Base-by-base conservation (phyloP, 371 early-diverging fungal species). In the Umbelopsis sp. region DNA sequence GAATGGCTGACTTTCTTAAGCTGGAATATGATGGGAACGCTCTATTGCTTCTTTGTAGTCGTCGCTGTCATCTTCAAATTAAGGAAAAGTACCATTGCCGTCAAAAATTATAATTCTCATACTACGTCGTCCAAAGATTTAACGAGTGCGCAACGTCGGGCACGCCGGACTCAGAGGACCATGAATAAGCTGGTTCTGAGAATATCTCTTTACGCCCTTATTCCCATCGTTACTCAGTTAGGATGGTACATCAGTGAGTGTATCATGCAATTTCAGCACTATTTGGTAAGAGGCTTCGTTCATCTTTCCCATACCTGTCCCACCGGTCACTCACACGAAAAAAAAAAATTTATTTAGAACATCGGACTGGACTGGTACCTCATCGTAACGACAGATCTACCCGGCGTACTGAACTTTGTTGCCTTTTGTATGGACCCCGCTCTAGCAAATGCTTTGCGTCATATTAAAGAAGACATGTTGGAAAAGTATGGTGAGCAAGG, bases 1-100 rank as follows among this genome's bases (percentile, higher is more conserved):
- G 69, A 69, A 20, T 69, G 69, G 69, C 8, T 48, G 29, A 69
- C 65, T 22, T 69, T 69, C 25, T 44, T 69, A 7, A 24, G 50
- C 37, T 69, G 69, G 69, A 69, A 69, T 50, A 24, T 69, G 32
- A 18, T 64, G n/a, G 69, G 69, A 9, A 64, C 69, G 20, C 29
- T 70, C n/a, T 70, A 70, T 46, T 65, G 70, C 57, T 65, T 70
- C 51, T 50, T 51, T n/a, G 70, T 70, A 9, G 70, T 70, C 8
- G 52, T 70, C 6, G 65, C 70, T 29, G 70, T 70, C 14, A 45
- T 65, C 44, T 14, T 65, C 44, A 70, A 70, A 16, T 50, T 70
- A 2, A 48, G 62, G n/a, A 41, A 48, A 25, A 67, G 51, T 44
- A 53, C 57, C 3, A 37, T 20, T 11, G 51, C 51, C 44, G 51